Evolutionary conservation across 306 rosid genomes (phyloP).

Genomic region (Rubus idaeus): DNA sequence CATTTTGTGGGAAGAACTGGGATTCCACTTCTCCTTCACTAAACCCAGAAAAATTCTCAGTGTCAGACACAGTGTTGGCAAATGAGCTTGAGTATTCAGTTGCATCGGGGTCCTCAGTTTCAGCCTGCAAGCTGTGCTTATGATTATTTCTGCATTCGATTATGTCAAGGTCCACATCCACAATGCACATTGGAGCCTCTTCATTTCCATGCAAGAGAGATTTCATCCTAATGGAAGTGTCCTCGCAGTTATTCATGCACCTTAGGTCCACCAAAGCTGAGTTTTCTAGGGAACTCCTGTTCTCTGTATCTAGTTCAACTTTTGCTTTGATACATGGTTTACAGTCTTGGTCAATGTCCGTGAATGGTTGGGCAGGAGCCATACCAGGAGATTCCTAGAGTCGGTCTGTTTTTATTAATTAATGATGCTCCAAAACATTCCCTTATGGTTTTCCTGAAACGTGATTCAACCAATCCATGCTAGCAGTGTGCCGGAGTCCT

Average conservation of each 20-base stretch:
- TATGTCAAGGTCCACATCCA: slow-evolving; percentile 64
- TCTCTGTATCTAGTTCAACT: slow-evolving; percentile 33
- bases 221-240: slow-evolving; percentile 43
- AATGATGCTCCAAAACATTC: slow-evolving; percentile 9
- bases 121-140: slow-evolving; percentile 30
- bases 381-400: slow-evolving; percentile 22
- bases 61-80: slow-evolving; percentile 56
- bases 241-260: slow-evolving; percentile 30
- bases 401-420: slow-evolving; percentile 11
- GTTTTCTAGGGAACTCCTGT: slow-evolving; percentile 16
- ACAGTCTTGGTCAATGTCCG: slow-evolving; percentile 30
- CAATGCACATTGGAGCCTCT: slow-evolving; percentile 30
- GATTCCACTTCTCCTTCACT: slow-evolving; percentile 86
- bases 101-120: slow-evolving; percentile 75
- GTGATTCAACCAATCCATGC: slow-evolving; percentile 19
- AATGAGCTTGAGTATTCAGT: slow-evolving; percentile 91
- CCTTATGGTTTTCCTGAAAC: slow-evolving; percentile 25
- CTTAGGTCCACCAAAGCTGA: slow-evolving; percentile 36
- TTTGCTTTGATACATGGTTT: slow-evolving; percentile 28
- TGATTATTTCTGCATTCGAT: slow-evolving; percentile 52
- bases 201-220: slow-evolving; percentile 39
- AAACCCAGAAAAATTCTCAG: slow-evolving; percentile 48
- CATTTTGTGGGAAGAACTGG: slow-evolving; percentile 48
- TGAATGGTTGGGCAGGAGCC: slow-evolving; percentile 37
- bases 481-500: slow-evolving; percentile 1